Percentiles rank a stretch among this genome's conserved stretches.
These are phyloP conservation scores for Fusarium albosuccineum DNA, from an alignment of 2,329 filamentous ascomycete genomes.

Conservation along the genomic window DNA sequence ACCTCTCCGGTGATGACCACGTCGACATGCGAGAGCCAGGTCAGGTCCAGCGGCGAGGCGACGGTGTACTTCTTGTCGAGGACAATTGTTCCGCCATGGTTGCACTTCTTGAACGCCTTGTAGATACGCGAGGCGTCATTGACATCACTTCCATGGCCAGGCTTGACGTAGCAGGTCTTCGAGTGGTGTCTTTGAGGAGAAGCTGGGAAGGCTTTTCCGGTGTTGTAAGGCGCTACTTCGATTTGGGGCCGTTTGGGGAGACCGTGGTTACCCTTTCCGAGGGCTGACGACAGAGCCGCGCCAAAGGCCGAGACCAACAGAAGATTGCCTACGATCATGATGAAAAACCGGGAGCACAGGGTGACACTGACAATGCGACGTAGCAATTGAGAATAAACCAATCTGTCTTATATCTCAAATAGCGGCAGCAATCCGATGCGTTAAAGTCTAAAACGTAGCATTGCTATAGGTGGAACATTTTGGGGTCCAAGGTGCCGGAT, in stretches of 20 bases:
- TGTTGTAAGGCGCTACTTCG: conserved; percentile 34
- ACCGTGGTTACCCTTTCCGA: conserved; percentile 6
- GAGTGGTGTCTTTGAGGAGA: conserved; percentile 31
- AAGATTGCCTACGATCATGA: conserved; percentile 26
- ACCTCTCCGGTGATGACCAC: conserved; percentile 68
- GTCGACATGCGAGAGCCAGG: conserved; percentile 73
- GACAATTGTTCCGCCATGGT: conserved; percentile 72
- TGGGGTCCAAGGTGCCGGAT: not conserved
- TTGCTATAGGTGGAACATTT: conserved; percentile 5
- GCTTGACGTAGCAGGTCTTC: conserved; percentile 39
- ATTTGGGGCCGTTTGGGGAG: conserved; percentile 38
- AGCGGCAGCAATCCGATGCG: not conserved
- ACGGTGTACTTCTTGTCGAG: conserved; percentile 72
- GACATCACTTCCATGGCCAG: conserved; percentile 13
- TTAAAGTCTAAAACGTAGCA: not conserved
- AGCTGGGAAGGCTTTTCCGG: conserved; percentile 30
- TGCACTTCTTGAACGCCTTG: conserved; percentile 59
- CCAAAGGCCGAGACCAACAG: conserved; percentile 26
- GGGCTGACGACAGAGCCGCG: conserved; percentile 25
- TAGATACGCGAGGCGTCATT: conserved; percentile 40
- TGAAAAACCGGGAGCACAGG: not conserved
- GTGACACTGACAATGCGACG: not conserved
- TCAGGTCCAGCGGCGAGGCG: conserved; percentile 74
- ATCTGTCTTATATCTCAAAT: not conserved
- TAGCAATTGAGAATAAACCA: not conserved